Conservation (phyloP, 108 stramenopile genomes). For the Conticribra guillardii region DNA sequence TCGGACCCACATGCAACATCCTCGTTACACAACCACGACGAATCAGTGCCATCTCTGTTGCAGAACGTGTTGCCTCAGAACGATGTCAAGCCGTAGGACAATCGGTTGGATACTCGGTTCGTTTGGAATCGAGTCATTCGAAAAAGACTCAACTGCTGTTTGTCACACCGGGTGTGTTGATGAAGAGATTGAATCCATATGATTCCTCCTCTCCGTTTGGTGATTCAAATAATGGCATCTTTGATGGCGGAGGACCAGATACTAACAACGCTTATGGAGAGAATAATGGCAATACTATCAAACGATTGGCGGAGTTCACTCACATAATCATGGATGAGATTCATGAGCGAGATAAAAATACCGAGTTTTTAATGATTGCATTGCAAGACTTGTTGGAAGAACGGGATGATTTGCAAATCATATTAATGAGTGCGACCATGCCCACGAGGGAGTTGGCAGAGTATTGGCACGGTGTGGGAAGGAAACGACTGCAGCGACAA, state of each 20-base stretch:
- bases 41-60: slow-evolving; percentile 81
- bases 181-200: slow-evolving; percentile 75
- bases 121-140: slow-evolving; percentile 67
- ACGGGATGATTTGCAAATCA: slow-evolving; percentile 65
- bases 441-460: slow-evolving; percentile 62
- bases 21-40: slow-evolving; percentile 88
- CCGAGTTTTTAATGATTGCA: slow-evolving; percentile 92
- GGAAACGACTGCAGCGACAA: slow-evolving; percentile 9
- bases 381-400: slow-evolving; percentile 76
- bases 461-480: slow-evolving; percentile 58
- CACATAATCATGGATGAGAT: slow-evolving; percentile 96
- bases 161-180: slow-evolving; percentile 89
- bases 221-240: neutral
- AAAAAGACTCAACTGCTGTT: slow-evolving; percentile 84
- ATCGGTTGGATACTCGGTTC: slow-evolving; percentile 85
- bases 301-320: slow-evolving; percentile 58
- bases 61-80: slow-evolving; percentile 82
- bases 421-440: slow-evolving; percentile 83
- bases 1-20: slow-evolving; percentile 64
- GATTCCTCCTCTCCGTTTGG: neutral
- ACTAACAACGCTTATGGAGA: slow-evolving; percentile 3
- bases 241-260: too few species aligned
- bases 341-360: slow-evolving; percentile 91
- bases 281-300: neutral
- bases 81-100: slow-evolving; percentile 52